Evolutionary conservation across 179 eudicot species (phyloP).

Genomic region (Heliamphora pulchella): DNA sequence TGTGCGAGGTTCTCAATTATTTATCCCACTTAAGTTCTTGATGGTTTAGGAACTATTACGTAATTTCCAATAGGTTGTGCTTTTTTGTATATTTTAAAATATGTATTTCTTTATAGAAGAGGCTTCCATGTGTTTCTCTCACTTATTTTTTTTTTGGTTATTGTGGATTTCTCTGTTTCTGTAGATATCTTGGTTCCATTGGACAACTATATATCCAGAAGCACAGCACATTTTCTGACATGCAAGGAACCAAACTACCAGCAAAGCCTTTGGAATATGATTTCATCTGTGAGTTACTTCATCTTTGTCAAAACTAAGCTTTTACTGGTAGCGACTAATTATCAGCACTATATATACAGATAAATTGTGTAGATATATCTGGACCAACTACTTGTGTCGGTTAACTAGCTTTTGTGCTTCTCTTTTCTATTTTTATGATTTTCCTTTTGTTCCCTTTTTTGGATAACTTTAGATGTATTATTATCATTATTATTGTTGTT

Average conservation of each 20-base stretch:
- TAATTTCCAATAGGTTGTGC: not conserved
- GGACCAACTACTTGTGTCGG: not conserved
- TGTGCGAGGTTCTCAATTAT: not conserved
- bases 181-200: conserved; percentile 89
- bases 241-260: conserved; percentile 98
- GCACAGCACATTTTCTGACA: conserved; percentile 76
- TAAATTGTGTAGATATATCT: not conserved
- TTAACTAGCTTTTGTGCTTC: not conserved
- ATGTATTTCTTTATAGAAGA: not conserved
- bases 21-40: not conserved
- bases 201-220: conserved; percentile 89
- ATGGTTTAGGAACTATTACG: not conserved
- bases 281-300: conserved; percentile 63
- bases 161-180: conserved; percentile 22
- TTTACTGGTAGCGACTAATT: not conserved
- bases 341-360: not conserved
- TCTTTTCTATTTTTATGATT: not conserved
- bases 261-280: conserved; percentile 91
- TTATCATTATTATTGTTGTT: not conserved
- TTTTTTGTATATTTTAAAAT: not conserved
- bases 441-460: not conserved
- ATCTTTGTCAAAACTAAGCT: conserved; percentile 3
- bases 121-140: conserved; percentile 6
- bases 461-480: not conserved
- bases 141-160: not conserved